Conservation (phyloP, 495 filamentous ascomycete genomes). For the Xanthoparmelia taractica region DNA sequence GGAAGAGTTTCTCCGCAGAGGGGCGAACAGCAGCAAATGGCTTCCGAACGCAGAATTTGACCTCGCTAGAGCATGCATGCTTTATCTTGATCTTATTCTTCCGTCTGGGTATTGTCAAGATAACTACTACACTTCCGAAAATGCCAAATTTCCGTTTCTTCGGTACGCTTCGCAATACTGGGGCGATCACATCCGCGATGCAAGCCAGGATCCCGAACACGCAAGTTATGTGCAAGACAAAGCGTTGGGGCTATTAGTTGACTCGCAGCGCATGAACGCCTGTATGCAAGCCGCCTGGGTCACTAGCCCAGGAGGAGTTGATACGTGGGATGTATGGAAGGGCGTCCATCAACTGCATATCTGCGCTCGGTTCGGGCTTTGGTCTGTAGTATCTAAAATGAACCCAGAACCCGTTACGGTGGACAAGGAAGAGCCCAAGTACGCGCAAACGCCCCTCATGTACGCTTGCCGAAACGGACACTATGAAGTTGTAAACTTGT, state of each 20-base stretch:
- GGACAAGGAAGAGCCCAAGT: conserved; percentile 20
- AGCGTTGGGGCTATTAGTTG: conserved; percentile 17
- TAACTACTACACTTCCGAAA: conserved; percentile 21
- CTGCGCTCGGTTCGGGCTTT: conserved; percentile 26
- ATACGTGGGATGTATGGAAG: conserved; percentile 27
- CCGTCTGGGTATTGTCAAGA: conserved; percentile 20
- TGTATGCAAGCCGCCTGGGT: conserved; percentile 28
- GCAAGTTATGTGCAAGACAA: conserved; percentile 3
- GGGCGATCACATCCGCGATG: conserved; percentile 26
- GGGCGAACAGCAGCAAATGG: conserved; percentile 13
- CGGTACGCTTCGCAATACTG: conserved; percentile 25
- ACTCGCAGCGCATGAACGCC: conserved; percentile 15
- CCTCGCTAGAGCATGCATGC: conserved; percentile 22
- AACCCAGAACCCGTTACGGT: conserved; percentile 5
- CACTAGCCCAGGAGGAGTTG: conserved; percentile 13
- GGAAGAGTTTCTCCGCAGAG: conserved; percentile 20
- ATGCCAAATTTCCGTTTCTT: conserved; percentile 17
- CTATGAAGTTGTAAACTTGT: conserved; percentile 3
- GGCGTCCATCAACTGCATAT: conserved; percentile 23
- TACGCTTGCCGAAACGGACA: conserved; percentile 26
- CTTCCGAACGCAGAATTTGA: conserved; percentile 18
- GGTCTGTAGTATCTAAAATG: conserved; percentile 11
- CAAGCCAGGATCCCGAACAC: conserved; percentile 7
- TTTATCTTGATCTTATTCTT: conserved; percentile 19
- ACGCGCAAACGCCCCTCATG: conserved; percentile 26